Base-by-base conservation (phyloP, 345 rosid genomes). In the Murraya paniculata region DNA sequence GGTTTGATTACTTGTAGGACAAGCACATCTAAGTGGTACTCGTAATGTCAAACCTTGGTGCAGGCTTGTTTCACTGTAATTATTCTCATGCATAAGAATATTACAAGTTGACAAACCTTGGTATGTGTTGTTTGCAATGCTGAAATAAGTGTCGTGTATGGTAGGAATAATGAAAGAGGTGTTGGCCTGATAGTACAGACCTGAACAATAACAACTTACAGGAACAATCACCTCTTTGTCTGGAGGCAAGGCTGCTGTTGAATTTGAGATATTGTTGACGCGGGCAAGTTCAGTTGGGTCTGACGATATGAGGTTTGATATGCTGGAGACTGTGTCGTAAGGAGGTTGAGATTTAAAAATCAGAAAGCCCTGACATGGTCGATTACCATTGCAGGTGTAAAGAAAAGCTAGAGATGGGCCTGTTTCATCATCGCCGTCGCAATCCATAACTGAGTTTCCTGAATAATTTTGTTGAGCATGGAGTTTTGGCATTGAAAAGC, bases 1-100 rank as follows among this genome's bases (percentile, higher is more conserved):
- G 28, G 78, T 61, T 55, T 89, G 94, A 64, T 80, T 79, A 48
- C 35, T 53, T 21, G 92, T 84, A 11, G 85, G 85, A 68, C 82
- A 82, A 66, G 82, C 85, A 79, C 87, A 86, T 78, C 89, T 39
- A 73, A 86, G 84, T 19, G 85, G 85, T 39, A 84, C 81, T 62
- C n/a, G 67, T 62, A 84, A 28, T 64, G 64, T 58, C 38, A 72
- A 71, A 30, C 88, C 86, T 39, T 16, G 38, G 61, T 50, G 27
- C 57, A 85, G 65, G 56, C 68, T 36, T 56, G 45, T 45, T 39
- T 64, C 82, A 38, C 71, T 16, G 24, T 75, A 80, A 59, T 13
- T 74, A 77, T 88, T 88, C 73, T 81, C 84, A 4, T 59, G 33
- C 25, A 13, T 39, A 55, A 84, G 80, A 57, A 83, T 77, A 19